These are phyloP conservation scores for Podaxis pistillaris DNA, from an alignment of 768 basidiomycete genomes.

Conservation along the genomic window DNA sequence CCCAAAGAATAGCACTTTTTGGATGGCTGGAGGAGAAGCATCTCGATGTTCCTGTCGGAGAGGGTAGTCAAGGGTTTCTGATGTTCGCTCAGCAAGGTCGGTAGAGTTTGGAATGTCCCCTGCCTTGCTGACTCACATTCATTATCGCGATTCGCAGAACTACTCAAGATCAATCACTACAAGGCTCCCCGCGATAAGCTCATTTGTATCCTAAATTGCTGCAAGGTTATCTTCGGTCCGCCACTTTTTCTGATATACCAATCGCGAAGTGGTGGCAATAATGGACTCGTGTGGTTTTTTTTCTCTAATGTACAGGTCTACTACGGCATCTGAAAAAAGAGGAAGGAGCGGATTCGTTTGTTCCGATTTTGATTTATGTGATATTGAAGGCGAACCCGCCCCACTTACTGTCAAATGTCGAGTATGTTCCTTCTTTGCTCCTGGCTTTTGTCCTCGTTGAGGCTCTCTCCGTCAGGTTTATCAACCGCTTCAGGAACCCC, in stretches of 20 bases:
- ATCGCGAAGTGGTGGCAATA: conserved; percentile 5
- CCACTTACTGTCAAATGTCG: conserved; percentile 91
- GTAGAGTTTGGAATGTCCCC: conserved; percentile 8
- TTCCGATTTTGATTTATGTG: conserved; percentile 92
- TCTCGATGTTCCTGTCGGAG: conserved; percentile 83
- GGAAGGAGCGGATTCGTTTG: conserved; percentile 90
- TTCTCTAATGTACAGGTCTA: conserved; percentile 53
- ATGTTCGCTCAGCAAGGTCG: conserved; percentile 87
- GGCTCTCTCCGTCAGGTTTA: conserved; percentile 60
- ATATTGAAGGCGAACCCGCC: conserved; percentile 94
- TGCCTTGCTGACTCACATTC: not conserved
- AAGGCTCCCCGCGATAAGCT: conserved; percentile 98
- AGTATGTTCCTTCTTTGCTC: conserved; percentile 48
- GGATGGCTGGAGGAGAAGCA: conserved; percentile 88
- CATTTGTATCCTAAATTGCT: conserved; percentile 95
- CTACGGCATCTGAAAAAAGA: conserved; percentile 85
- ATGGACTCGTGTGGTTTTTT: conserved; percentile 7
- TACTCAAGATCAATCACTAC: conserved; percentile 97
- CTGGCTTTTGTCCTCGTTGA: not conserved
- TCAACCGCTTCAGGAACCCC: conserved; percentile 91
- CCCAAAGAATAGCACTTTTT: conserved; percentile 88
- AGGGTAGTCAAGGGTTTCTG: conserved; percentile 77
- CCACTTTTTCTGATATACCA: conserved; percentile 9
- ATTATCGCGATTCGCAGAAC: conserved; percentile 46
- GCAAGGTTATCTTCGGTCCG: conserved; percentile 95